phyloP scores from a whole-genome alignment of 345 rosid species.

The Hibiscus mutabilis region DNA sequence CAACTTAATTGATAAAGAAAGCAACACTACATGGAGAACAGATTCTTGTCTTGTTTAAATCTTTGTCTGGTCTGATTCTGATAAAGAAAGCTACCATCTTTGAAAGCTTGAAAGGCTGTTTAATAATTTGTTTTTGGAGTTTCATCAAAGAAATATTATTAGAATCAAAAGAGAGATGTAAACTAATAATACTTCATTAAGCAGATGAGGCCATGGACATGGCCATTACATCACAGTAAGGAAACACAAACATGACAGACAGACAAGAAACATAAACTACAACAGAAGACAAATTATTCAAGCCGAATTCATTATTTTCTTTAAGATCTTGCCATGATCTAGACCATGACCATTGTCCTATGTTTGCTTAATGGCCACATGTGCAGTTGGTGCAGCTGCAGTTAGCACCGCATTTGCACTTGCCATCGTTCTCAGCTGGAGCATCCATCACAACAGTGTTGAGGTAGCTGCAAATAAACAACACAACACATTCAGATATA shows the following conservation, averaged over 20 bases:
- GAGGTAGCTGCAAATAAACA: conserved; percentile 35
- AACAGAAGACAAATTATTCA: not conserved
- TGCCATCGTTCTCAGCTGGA: conserved; percentile 52
- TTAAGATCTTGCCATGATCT: not conserved
- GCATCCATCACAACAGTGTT: conserved; percentile 37
- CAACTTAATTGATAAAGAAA: not conserved
- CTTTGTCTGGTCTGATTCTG: not conserved
- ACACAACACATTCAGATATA: not conserved
- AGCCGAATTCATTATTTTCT: not conserved
- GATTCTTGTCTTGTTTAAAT: not conserved
- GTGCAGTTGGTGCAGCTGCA: conserved; percentile 72
- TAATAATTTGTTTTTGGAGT: not conserved
- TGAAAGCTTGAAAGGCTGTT: too few species aligned
- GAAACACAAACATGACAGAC: conserved; percentile 4
- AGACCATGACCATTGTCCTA: not conserved
- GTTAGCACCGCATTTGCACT: conserved; percentile 75
- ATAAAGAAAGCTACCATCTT: too few species aligned
- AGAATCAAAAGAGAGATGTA: conserved; percentile 7
- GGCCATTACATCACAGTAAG: conserved; percentile 23
- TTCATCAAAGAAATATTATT: not conserved
- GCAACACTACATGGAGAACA: not conserved
- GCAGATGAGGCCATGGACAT: conserved; percentile 19
- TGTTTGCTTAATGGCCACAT: conserved; percentile 37
- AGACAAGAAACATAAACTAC: conserved; percentile 11
- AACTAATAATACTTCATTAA: conserved; percentile 15